Conservation (phyloP, 2,329 filamentous ascomycete genomes). For the Trichoderma endophyticum region DNA sequence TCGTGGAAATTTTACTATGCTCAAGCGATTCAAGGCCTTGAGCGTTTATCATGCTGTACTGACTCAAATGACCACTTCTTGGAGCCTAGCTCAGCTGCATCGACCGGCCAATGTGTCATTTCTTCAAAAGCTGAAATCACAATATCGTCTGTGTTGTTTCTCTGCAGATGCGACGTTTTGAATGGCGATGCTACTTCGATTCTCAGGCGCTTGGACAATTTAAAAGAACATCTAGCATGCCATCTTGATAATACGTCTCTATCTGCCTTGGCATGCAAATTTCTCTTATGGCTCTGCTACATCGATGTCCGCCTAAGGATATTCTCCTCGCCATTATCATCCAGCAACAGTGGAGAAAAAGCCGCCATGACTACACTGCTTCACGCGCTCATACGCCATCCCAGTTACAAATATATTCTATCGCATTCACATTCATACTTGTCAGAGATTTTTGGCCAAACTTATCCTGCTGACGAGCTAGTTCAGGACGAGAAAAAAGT, state of each 20-base stretch:
- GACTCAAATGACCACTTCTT: neutral
- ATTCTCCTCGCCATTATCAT: neutral
- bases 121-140: neutral
- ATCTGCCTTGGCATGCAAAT: neutral
- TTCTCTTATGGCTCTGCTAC: neutral
- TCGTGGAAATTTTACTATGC: neutral
- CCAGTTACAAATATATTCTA: neutral
- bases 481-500: neutral
- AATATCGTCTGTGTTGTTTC: neutral
- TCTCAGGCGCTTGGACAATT: neutral
- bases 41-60: neutral
- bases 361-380: neutral
- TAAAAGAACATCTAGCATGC: neutral
- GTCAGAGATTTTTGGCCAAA: neutral
- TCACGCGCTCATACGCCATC: neutral
- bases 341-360: neutral
- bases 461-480: neutral
- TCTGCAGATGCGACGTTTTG: neutral
- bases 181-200: neutral
- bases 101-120: neutral
- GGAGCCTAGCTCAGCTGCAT: neutral
- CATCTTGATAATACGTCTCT: neutral
- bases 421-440: neutral
- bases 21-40: neutral
- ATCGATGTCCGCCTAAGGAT: neutral